Evolutionary conservation across 2,329 filamentous ascomycete genomes (phyloP), one percentile per base, ranked within the genome.

Genomic region (Chrysosphaeria jannelii): DNA sequence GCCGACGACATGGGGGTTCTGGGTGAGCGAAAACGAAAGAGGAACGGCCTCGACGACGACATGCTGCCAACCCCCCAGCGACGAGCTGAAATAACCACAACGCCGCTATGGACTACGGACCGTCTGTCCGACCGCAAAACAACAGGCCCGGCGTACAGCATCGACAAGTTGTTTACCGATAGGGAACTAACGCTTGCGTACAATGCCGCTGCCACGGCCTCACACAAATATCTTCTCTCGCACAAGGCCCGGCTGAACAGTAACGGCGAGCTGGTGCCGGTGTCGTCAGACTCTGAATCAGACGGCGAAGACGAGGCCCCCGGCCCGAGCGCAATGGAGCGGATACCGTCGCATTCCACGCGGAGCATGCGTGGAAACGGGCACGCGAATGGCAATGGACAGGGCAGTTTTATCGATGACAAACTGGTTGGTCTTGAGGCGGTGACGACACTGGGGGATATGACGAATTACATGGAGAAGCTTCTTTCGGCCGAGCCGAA

Each of bases 81-180:
- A 23, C 51, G 60, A 21, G 38, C 61, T 16, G 61, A 68, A 22
- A 46, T 51, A 21, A 52, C 52, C 26, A 61, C 53, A 14, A 68
- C 62, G 2, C 50, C 60, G 5, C 43, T 66, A 13, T 67, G 61
- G 60, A 56, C 60, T 35, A 57, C 50, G 23, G 62, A 67, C 32
- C 55, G 58, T 35, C 44, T 60, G 24, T 47, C 51, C 31, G 43
- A 46, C 27, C 44, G 54, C 27, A 56, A 57, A 36, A 53, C 61
- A 34, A 52, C 57, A 11, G 61, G 57, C 6, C 53, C 59, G 0
- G 43, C 62, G 2, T 67, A 65, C 38, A 67, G 57, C 36, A 57
- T 70, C 28, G 62, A 69, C 34, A 68, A 68, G 44, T 52, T 70
- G 18, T 70, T 70, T 23, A 69, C 63, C 0, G 64, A 70, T 33